Percentiles rank a stretch among this genome's conserved stretches.
phyloP scores from a whole-genome alignment of 2,329 filamentous ascomycete genomes.

The Colletotrichum agaves region DNA sequence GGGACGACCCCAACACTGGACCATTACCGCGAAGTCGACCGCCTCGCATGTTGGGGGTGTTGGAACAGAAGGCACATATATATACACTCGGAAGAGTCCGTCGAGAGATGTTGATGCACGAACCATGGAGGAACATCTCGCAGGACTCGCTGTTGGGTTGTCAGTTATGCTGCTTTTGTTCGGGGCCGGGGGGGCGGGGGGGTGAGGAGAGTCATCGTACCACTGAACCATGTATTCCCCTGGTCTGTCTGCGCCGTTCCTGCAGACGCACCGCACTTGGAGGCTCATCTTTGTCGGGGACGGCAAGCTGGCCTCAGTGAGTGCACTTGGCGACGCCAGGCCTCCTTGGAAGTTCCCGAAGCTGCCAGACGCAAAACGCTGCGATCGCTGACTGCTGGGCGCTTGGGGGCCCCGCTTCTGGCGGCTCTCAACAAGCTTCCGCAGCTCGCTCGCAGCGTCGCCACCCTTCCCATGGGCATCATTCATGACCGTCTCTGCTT shows the following conservation, averaged over 20 bases:
- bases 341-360: constrained; percentile 47
- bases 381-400: constrained; percentile 36
- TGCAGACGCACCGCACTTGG: constrained; percentile 68
- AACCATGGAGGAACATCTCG: constrained; percentile 73
- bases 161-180: not conserved
- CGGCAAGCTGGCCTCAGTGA: constrained; percentile 59
- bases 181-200: too few relatives aligned
- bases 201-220: constrained; percentile 54
- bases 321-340: constrained; percentile 62
- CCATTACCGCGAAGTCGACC: constrained; percentile 55
- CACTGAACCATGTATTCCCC: constrained; percentile 72
- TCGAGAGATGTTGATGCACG: constrained; percentile 68
- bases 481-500: constrained; percentile 68
- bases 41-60: constrained; percentile 65
- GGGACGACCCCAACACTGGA: constrained; percentile 43
- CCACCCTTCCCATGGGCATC: constrained; percentile 56
- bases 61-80: constrained; percentile 71
- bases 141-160: constrained; percentile 66
- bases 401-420: constrained; percentile 52
- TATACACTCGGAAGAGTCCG: constrained; percentile 69
- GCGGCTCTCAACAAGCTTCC: constrained; percentile 66
- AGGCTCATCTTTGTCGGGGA: constrained; percentile 57
- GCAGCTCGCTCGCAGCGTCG: constrained; percentile 70
- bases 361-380: constrained; percentile 45
- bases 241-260: constrained; percentile 53